A percentile compares a stretch with the other conserved stretches of the same genome.
Conservation (phyloP, 345 rosid species). For the Erysimum cheiranthoides region DNA sequence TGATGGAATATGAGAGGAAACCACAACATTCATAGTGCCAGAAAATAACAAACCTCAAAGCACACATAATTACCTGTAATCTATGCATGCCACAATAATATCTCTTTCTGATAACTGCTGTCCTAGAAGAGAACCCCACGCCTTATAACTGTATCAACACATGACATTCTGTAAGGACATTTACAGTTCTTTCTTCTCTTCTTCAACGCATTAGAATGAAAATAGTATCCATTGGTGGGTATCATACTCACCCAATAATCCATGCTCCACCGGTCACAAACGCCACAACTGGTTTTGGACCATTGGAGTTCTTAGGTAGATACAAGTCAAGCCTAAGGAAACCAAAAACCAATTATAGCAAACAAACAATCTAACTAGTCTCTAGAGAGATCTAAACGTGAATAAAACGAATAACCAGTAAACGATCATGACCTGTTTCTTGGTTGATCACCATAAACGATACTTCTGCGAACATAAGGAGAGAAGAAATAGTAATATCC, state of each 20-base stretch:
- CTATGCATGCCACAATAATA: slow-evolving; percentile 95
- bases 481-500: slow-evolving; percentile 93
- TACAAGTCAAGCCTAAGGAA: slow-evolving; percentile 86
- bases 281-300: slow-evolving; percentile 90
- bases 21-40: background rate
- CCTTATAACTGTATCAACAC: slow-evolving; percentile 80
- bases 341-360: slow-evolving; percentile 1
- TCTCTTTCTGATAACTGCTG: slow-evolving; percentile 91
- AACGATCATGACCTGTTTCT: slow-evolving; percentile 73
- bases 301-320: slow-evolving; percentile 70
- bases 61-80: slow-evolving; percentile 68
- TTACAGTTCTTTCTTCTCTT: background rate
- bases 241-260: slow-evolving; percentile 87
- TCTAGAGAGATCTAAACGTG: background rate
- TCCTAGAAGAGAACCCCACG: slow-evolving; percentile 98
- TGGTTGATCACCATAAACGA: slow-evolving; percentile 91
- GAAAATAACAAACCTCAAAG: background rate
- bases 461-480: slow-evolving; percentile 70
- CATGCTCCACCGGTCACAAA: slow-evolving; percentile 98
- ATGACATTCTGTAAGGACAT: slow-evolving; percentile 34
- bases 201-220: background rate
- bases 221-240: background rate
- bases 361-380: background rate
- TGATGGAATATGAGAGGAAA: slow-evolving; percentile 20
- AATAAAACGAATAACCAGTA: background rate